phyloP scores from a whole-genome alignment of 2,329 filamentous ascomycete genomes.

The Neofusicoccum ribis region DNA sequence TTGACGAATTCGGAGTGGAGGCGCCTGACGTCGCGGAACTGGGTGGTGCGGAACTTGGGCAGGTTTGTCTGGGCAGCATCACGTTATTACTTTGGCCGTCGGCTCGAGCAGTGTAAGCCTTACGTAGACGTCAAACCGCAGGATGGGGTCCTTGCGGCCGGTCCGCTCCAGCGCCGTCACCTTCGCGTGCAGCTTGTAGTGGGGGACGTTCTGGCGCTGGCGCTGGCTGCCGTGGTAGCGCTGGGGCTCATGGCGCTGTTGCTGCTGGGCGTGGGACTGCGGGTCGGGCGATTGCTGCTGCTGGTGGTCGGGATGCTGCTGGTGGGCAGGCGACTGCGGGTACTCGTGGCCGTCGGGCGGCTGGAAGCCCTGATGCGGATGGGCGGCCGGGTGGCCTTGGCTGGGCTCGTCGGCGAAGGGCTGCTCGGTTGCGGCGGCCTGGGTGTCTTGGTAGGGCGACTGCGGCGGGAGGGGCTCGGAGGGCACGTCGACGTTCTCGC shows the following conservation, averaged over 20 bases:
- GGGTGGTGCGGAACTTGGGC: slow-evolving; percentile 95
- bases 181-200: slow-evolving; percentile 88
- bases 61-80: slow-evolving; percentile 76
- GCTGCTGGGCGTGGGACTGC: slow-evolving; percentile 31
- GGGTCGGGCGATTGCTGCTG: slow-evolving; percentile 36
- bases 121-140: slow-evolving; percentile 97
- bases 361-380: slow-evolving; percentile 22
- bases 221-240: slow-evolving; percentile 49
- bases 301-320: too few relatives aligned
- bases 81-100: neutral
- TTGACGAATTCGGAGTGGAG: slow-evolving; percentile 96
- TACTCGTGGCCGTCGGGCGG: slow-evolving; percentile 27
- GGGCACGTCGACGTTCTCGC: slow-evolving; percentile 43
- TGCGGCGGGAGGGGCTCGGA: slow-evolving; percentile 43
- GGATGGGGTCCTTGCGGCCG: slow-evolving; percentile 90
- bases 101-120: slow-evolving; percentile 31
- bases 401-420: slow-evolving; percentile 19
- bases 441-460: slow-evolving; percentile 37
- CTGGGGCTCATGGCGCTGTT: slow-evolving; percentile 44
- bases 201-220: slow-evolving; percentile 56
- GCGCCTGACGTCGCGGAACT: slow-evolving; percentile 95
- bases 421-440: slow-evolving; percentile 5
- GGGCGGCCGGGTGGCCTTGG: neutral
- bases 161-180: slow-evolving; percentile 91
- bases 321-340: slow-evolving; percentile 33